A percentile compares a stretch with the other conserved stretches of the same genome.
Evolutionary conservation across 73 alveolate species (phyloP).

Genomic region (Uronychia binucleata): DNA sequence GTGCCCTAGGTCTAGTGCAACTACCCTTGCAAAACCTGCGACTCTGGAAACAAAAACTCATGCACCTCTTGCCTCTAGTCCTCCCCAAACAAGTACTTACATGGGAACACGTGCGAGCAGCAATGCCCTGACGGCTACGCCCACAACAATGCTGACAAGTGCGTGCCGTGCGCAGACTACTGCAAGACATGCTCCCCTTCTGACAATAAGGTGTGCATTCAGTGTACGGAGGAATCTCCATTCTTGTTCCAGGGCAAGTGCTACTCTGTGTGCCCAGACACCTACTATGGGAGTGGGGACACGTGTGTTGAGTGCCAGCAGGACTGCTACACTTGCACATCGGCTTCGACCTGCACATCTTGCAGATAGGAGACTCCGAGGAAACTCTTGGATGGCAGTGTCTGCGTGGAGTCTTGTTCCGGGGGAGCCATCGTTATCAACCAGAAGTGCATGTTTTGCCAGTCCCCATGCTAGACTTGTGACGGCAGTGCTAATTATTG

Average conservation of each 20-base stretch:
- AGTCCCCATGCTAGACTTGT: neutral
- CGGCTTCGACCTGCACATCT: neutral
- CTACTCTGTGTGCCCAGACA: neutral
- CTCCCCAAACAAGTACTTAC: neutral
- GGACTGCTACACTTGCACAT: neutral
- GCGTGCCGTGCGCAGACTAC: neutral
- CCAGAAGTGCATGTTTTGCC: neutral
- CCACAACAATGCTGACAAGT: neutral
- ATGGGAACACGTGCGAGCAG: neutral
- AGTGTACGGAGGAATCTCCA: neutral
- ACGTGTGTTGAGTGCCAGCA: neutral
- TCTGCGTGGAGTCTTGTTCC: neutral
- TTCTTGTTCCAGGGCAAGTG: neutral
- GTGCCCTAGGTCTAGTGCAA: slow-evolving; percentile 1
- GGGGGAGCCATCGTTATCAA: neutral
- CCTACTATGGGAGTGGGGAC: neutral
- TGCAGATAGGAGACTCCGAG: neutral
- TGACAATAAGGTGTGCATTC: neutral
- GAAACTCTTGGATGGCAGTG: neutral
- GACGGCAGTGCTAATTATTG: neutral
- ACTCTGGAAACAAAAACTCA: neutral
- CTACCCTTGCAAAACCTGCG: slow-evolving; percentile 3
- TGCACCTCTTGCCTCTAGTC: neutral
- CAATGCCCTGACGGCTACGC: neutral
- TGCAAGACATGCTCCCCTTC: neutral